Percentiles rank a stretch among this genome's conserved stretches.
phyloP scores from a whole-genome alignment of 208 protist species.

The Leishmania tarentolae region DNA sequence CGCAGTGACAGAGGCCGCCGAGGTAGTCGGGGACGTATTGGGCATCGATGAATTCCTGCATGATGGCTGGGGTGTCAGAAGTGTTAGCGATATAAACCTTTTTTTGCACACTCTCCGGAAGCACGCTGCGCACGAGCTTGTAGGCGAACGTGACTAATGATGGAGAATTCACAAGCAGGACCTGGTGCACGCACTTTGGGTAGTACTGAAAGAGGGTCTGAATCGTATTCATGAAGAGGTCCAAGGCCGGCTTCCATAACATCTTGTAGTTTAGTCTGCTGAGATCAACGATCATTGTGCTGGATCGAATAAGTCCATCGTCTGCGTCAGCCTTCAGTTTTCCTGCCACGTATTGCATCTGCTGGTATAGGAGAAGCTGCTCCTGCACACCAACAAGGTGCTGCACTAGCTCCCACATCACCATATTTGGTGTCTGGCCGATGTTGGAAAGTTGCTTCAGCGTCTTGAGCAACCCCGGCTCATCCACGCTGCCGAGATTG shows the following conservation, averaged over 20 bases:
- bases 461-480: slow-evolving; percentile 21
- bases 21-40: slow-evolving; percentile 44
- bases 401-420: slow-evolving; percentile 40
- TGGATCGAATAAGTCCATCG: slow-evolving; percentile 34
- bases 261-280: slow-evolving; percentile 57
- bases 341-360: slow-evolving; percentile 14
- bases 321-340: slow-evolving; percentile 9
- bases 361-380: slow-evolving; percentile 26
- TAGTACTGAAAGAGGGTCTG: slow-evolving; percentile 42
- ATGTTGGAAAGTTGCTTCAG: slow-evolving; percentile 21
- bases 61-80: slow-evolving; percentile 36
- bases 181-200: slow-evolving; percentile 51
- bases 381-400: slow-evolving; percentile 51
- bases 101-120: slow-evolving; percentile 33
- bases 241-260: slow-evolving; percentile 65
- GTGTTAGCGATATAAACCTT: slow-evolving; percentile 51
- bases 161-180: slow-evolving; percentile 61
- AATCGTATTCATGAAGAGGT: slow-evolving; percentile 46
- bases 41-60: slow-evolving; percentile 45
- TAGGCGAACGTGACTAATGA: slow-evolving; percentile 63
- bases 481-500: slow-evolving; percentile 32
- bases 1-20: slow-evolving; percentile 59
- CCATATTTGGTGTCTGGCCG: slow-evolving; percentile 29
- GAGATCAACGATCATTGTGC: slow-evolving; percentile 53
- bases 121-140: slow-evolving; percentile 49